phyloP scores from a whole-genome alignment of 1,284 basidiomycete species.

The Blastosporella zonata region DNA sequence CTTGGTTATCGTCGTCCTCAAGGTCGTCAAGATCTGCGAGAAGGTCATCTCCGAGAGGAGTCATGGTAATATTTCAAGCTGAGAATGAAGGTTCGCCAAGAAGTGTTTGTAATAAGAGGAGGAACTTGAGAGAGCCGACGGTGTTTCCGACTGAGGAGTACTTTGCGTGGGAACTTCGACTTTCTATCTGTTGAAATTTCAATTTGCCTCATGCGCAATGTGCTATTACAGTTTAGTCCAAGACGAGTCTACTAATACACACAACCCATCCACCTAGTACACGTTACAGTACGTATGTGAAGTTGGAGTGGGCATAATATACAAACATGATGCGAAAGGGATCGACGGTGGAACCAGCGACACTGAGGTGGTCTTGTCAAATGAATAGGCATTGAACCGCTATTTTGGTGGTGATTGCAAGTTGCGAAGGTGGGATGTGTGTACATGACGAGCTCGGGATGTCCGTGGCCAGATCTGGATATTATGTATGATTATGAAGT shows the following conservation, averaged over 20 bases:
- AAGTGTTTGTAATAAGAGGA: too few relatives aligned
- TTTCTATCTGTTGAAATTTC: too few relatives aligned
- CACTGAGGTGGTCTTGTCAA: neutral
- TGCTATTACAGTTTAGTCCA: neutral
- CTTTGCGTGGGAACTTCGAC: too few relatives aligned
- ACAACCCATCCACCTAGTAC: neutral
- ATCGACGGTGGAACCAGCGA: neutral
- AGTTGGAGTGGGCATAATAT: neutral
- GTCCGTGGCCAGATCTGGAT: neutral
- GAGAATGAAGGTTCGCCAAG: neutral
- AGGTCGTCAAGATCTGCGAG: constrained; percentile 83
- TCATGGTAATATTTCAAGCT: constrained; percentile 36
- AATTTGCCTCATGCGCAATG: too few relatives aligned
- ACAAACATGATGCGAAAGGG: neutral
- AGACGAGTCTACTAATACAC: neutral
- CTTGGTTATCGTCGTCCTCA: constrained; percentile 61
- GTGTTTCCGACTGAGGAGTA: too few relatives aligned
- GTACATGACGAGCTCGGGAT: neutral
- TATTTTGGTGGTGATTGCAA: neutral
- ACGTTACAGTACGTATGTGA: neutral
- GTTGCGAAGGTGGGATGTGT: neutral
- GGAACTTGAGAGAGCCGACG: too few relatives aligned
- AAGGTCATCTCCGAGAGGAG: constrained; percentile 82
- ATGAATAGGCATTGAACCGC: constrained; percentile 13
- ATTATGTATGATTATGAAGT: neutral